A percentile compares a stretch with the other conserved stretches of the same genome.
These are phyloP conservation scores for Glycine latifolia DNA, from an alignment of 306 rosid genomes.

Conservation along the genomic window DNA sequence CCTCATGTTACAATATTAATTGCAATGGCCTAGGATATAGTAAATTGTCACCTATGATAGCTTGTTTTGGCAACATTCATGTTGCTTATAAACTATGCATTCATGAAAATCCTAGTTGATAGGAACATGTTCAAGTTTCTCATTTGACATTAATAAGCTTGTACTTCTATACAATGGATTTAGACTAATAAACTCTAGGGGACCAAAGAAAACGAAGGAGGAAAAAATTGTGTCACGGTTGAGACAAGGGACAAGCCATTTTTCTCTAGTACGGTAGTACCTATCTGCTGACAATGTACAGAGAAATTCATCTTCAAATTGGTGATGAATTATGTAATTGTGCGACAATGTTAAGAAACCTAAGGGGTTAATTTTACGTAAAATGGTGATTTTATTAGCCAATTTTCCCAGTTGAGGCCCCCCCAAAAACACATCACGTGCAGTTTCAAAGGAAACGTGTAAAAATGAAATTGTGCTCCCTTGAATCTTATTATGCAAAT, in stretches of 20 bases:
- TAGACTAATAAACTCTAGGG: conserved; percentile 30
- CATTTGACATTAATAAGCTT: conserved; percentile 15
- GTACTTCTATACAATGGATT: conserved; percentile 34
- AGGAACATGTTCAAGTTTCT: conserved; percentile 23
- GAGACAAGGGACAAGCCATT: conserved; percentile 33
- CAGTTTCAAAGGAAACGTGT: conserved; percentile 23
- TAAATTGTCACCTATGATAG: conserved; percentile 7
- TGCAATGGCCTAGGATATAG: conserved; percentile 9
- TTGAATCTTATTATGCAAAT: neutral
- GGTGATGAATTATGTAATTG: conserved; percentile 22
- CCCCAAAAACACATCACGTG: conserved; percentile 13
- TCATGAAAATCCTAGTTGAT: conserved; percentile 22
- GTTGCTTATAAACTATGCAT: conserved; percentile 14
- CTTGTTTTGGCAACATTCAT: conserved; percentile 45
- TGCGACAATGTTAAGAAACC: neutral
- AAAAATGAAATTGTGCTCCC: conserved; percentile 1
- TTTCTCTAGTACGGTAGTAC: conserved; percentile 10
- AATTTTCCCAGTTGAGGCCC: neutral
- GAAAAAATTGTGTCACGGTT: conserved; percentile 6
- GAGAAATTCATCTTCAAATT: conserved; percentile 37
- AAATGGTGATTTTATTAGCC: neutral
- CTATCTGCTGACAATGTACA: conserved; percentile 18
- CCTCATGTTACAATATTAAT: conserved; percentile 12
- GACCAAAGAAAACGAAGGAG: conserved; percentile 35
- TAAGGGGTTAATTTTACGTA: conserved; percentile 1